These are phyloP conservation scores for Phyllosticta citrichinensis DNA, from an alignment of 2,329 filamentous ascomycete genomes.

Conservation along the genomic window DNA sequence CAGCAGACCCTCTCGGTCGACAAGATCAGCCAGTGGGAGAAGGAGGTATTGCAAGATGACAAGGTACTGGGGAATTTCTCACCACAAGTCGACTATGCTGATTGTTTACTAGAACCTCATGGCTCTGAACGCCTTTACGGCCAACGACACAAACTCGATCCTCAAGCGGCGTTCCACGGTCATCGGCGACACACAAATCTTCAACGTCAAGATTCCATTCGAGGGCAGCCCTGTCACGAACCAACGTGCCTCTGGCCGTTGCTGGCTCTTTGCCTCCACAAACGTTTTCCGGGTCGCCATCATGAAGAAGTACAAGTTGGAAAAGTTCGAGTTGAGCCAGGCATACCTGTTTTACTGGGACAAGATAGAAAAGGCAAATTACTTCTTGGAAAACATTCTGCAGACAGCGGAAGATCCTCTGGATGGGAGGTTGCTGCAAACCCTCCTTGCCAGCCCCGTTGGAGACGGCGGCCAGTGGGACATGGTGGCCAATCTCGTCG, in stretches of 20 bases:
- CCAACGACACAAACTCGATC: constrained; percentile 55
- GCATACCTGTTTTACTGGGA: constrained; percentile 89
- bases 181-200: constrained; percentile 65
- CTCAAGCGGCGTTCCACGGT: constrained; percentile 54
- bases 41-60: constrained; percentile 52
- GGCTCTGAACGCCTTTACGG: constrained; percentile 62
- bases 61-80: constrained; percentile 36
- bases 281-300: constrained; percentile 84
- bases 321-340: constrained; percentile 76
- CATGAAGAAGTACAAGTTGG: constrained; percentile 71
- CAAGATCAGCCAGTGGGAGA: constrained; percentile 50
- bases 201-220: constrained; percentile 72
- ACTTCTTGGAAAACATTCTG: constrained; percentile 75
- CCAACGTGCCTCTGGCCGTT: constrained; percentile 70
- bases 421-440: constrained; percentile 63
- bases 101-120: constrained; percentile 48
- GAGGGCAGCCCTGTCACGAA: constrained; percentile 80
- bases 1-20: constrained; percentile 38
- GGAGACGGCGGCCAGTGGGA: constrained; percentile 85
- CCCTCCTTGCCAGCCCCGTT: constrained; percentile 57
- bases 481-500: constrained; percentile 77
- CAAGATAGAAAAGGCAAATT: constrained; percentile 86
- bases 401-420: constrained; percentile 62
- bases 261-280: constrained; percentile 88
- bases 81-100: background rate